These are phyloP conservation scores for Thelephora aurantiotincta DNA, from an alignment of 768 basidiomycete species.

Conservation along the genomic window DNA sequence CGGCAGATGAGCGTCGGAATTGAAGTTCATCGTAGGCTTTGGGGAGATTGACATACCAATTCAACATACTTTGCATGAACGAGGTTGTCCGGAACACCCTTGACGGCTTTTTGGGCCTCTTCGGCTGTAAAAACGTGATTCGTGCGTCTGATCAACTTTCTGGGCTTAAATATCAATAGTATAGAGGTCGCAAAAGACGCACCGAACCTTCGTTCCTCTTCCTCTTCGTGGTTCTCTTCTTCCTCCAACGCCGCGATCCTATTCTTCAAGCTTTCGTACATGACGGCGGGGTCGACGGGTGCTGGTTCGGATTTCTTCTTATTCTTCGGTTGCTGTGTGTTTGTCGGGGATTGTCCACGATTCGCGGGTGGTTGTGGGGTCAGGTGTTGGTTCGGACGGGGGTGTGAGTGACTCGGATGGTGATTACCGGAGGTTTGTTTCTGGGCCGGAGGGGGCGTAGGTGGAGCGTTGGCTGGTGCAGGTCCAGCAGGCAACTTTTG, in stretches of 20 bases:
- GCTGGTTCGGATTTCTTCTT: constrained; percentile 62
- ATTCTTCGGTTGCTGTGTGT: constrained; percentile 24
- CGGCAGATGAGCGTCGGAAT: background rate
- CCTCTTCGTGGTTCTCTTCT: constrained; percentile 75
- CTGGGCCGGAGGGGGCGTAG: constrained; percentile 6
- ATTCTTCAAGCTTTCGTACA: constrained; percentile 83
- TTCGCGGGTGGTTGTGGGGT: background rate
- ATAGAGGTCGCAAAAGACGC: constrained; percentile 15
- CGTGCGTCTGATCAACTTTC: background rate
- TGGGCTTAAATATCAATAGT: background rate
- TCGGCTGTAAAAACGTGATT: constrained; percentile 37
- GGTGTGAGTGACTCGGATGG: background rate
- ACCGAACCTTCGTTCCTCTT: constrained; percentile 74
- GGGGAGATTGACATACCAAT: constrained; percentile 38
- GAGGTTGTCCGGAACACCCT: constrained; percentile 68
- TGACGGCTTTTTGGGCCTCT: constrained; percentile 78
- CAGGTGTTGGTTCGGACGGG: background rate
- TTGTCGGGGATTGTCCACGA: constrained; percentile 7
- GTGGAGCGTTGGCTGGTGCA: constrained; percentile 1
- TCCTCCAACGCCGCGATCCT: constrained; percentile 84
- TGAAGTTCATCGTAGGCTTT: background rate
- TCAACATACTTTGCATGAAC: constrained; percentile 83
- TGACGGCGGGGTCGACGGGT: constrained; percentile 67
- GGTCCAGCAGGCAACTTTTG: background rate
- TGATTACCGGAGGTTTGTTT: background rate